Evolutionary conservation across 1,139 yeast genomes (phyloP), one percentile per base, ranked within the genome.

Genomic region (Meyerozyma carpophila): DNA sequence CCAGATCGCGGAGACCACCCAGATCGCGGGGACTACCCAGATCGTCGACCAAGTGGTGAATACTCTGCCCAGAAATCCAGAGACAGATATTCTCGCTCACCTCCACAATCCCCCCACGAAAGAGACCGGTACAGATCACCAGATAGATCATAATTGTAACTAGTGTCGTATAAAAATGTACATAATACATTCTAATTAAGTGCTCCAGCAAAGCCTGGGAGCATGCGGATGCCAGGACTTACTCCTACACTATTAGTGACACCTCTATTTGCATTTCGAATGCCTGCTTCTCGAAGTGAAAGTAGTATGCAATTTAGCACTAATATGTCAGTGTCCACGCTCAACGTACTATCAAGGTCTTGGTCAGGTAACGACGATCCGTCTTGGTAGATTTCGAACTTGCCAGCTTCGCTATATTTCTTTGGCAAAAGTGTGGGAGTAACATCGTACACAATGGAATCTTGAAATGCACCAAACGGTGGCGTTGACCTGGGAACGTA

Each of bases 101-200:
- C 73, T 10, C 66, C 73, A 4, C 66, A 75, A 54, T 67, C 73
- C 11, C 73, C 73, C 13, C 60, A 61, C 44, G 62, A 66, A 52
- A 62, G 56, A 41, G 53, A 53, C 39, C 59, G 75, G 55, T 68
- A 74, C 34, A 65, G 73, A 52, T 68, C 74, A n/a, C 75, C 74
- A 10, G 70, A 63, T 47, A 63, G 69, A 41, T 55, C 56, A 37
- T 56, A 49, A 41, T 7, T 14, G 46, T 20, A 37, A 44, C 9
- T 40, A 34, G 25, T 29, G 10, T 8, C 18, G n/a, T 32, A 14
- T 37, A 37, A 28, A 25, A 39, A 14, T 39, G 39, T 38, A 39
- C 28, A 42, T 27, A 26, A 38, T 20, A 28, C 14, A 39, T 21
- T 32, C 31, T 37, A 28, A 36, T 36, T 37, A n/a, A 6, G n/a